Conservation (phyloP, 2,329 filamentous ascomycete species). For the Clonostachys rosea region DNA sequence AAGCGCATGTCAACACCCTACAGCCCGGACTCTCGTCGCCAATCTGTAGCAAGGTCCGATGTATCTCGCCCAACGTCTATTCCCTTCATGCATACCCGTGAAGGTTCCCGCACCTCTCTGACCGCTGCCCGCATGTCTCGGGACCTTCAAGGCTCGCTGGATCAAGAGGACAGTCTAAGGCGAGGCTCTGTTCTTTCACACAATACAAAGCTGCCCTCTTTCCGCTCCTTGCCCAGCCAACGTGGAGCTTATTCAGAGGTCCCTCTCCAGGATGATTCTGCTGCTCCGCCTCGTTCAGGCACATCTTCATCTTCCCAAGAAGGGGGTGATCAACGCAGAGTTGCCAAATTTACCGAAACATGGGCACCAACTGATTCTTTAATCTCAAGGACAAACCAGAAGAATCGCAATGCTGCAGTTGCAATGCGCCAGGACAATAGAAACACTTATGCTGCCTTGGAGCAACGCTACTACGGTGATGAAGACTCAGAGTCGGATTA, state of each 20-base stretch:
- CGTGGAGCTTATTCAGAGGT: constrained; percentile 46
- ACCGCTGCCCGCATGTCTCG: constrained; percentile 47
- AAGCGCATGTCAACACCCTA: constrained; percentile 52
- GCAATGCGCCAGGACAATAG: constrained; percentile 20
- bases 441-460: constrained; percentile 38
- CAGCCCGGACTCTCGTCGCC: constrained; percentile 14
- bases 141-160: constrained; percentile 51
- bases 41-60: constrained; percentile 31
- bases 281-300: constrained; percentile 7
- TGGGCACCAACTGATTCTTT: constrained; percentile 52
- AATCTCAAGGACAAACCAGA: constrained; percentile 47
- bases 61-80: constrained; percentile 49
- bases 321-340: constrained; percentile 19
- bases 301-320: constrained; percentile 1
- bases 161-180: constrained; percentile 35
- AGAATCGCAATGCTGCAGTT: constrained; percentile 35
- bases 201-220: constrained; percentile 39
- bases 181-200: constrained; percentile 32
- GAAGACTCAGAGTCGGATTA: constrained; percentile 33
- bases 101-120: constrained; percentile 53
- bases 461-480: constrained; percentile 35
- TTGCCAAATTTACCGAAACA: constrained; percentile 45
- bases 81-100: constrained; percentile 77
- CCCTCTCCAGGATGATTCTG: constrained; percentile 32
- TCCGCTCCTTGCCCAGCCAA: constrained; percentile 33